Conservation (phyloP, 192 early-diverging fungal species). For the Mycoemilia scoparia region DNA sequence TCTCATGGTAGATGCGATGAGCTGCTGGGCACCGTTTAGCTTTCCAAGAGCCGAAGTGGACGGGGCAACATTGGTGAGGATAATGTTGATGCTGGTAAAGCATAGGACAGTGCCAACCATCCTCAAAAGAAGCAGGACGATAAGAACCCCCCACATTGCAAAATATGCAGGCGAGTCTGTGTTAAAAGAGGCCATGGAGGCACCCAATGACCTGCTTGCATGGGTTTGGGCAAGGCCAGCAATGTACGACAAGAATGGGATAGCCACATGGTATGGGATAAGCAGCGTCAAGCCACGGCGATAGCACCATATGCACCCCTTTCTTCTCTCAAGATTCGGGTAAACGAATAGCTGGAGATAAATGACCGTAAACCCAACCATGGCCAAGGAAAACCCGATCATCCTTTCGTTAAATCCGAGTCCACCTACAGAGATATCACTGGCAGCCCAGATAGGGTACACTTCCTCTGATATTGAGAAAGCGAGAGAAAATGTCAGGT, state of each 20-base stretch:
- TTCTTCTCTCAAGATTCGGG: slow-evolving; percentile 19
- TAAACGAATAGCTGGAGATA: slow-evolving; percentile 31
- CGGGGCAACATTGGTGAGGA: slow-evolving; percentile 17
- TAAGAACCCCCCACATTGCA: slow-evolving; percentile 11
- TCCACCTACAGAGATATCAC: slow-evolving; percentile 20
- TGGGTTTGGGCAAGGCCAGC: slow-evolving; percentile 2
- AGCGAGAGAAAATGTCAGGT: slow-evolving; percentile 6
- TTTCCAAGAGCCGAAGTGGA: slow-evolving; percentile 11
- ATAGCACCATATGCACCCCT: slow-evolving; percentile 26
- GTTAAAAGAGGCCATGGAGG: no score
- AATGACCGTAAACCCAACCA: slow-evolving; percentile 20
- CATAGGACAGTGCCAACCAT: slow-evolving; percentile 8
- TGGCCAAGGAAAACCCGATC: slow-evolving; percentile 31
- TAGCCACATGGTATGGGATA: slow-evolving; percentile 1
- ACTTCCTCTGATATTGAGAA: slow-evolving; percentile 10
- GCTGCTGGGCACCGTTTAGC: slow-evolving; percentile 20
- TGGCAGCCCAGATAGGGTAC: slow-evolving; percentile 26
- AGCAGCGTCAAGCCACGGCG: slow-evolving; percentile 9
- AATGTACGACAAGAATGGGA: slow-evolving; percentile 7
- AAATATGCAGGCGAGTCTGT: slow-evolving; percentile 1
- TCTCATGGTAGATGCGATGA: slow-evolving; percentile 4
- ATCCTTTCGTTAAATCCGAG: slow-evolving; percentile 27
- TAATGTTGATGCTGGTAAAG: slow-evolving; percentile 15
- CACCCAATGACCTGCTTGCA: no score
- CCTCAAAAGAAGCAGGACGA: slow-evolving; percentile 6